These are phyloP conservation scores for Lipomyces sp. DNA, from an alignment of 805 yeast genomes.

Conservation along the genomic window DNA sequence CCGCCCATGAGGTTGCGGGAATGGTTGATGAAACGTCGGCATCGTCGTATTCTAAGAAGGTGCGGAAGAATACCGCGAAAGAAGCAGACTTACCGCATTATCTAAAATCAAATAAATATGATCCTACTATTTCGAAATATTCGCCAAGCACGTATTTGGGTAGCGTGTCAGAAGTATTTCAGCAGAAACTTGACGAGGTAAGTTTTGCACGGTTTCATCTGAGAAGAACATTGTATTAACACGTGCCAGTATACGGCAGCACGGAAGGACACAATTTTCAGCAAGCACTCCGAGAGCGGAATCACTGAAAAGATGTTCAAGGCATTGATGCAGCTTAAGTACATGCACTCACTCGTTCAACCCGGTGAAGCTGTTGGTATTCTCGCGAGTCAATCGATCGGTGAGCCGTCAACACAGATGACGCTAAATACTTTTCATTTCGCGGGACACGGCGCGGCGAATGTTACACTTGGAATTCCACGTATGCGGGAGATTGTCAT, in stretches of 20 bases:
- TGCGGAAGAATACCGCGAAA: constrained; percentile 65
- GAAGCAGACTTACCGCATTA: constrained; percentile 66
- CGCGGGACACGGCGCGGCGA: constrained; percentile 99
- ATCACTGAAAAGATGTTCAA: constrained; percentile 81
- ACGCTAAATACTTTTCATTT: constrained; percentile 95
- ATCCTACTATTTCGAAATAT: constrained; percentile 83
- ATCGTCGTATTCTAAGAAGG: constrained; percentile 77
- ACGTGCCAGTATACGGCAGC: constrained; percentile 16
- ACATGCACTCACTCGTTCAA: constrained; percentile 90
- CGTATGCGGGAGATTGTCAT: constrained; percentile 99
- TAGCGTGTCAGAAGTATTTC: constrained; percentile 88
- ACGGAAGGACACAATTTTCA: constrained; percentile 28
- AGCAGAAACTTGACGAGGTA: constrained; percentile 73
- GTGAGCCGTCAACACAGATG: constrained; percentile 99
- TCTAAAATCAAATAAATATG: constrained; percentile 67
- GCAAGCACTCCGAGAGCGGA: constrained; percentile 47
- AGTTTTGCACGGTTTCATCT: not conserved
- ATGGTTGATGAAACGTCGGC: constrained; percentile 87
- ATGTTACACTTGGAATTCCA: constrained; percentile 98
- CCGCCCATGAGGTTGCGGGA: constrained; percentile 64
- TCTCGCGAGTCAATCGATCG: constrained; percentile 96
- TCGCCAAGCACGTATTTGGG: constrained; percentile 92
- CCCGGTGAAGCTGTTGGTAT: constrained; percentile 99
- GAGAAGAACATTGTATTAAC: not conserved
- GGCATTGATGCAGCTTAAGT: constrained; percentile 96